These are phyloP conservation scores for Globisporangium paroecandrum DNA, from an alignment of 352 stramenopile genomes.

Conservation along the genomic window DNA sequence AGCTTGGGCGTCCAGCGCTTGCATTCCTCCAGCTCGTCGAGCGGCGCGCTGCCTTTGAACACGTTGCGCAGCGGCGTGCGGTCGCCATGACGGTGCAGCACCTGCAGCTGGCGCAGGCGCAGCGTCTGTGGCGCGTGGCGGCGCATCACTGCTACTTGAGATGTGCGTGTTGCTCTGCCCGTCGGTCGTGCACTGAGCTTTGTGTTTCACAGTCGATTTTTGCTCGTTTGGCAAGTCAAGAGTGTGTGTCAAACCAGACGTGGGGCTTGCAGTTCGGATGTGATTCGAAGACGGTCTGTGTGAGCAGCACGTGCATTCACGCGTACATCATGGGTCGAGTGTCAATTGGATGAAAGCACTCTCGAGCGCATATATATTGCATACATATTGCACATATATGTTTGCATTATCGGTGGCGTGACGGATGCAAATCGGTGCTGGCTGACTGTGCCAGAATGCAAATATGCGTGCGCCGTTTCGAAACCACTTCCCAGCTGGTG, in stretches of 20 bases:
- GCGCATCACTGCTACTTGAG: constrained; percentile 11
- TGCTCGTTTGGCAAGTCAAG: background rate
- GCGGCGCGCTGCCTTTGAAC: constrained; percentile 29
- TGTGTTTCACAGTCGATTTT: background rate
- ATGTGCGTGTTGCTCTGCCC: background rate
- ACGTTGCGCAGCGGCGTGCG: constrained; percentile 75
- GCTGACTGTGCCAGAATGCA: background rate
- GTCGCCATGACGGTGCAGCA: constrained; percentile 79
- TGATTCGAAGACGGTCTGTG: background rate
- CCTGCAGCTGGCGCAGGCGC: constrained; percentile 68
- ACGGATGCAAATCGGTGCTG: background rate
- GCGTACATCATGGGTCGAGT: background rate
- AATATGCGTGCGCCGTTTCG: constrained; percentile 21
- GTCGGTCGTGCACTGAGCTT: background rate
- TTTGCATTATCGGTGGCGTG: background rate
- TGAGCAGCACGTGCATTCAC: background rate
- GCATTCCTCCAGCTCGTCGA: constrained; percentile 35
- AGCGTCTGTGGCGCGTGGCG: constrained; percentile 10
- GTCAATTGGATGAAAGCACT: background rate
- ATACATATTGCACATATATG: background rate
- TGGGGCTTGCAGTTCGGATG: background rate
- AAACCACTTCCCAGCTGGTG: constrained; percentile 7
- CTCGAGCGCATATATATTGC: background rate
- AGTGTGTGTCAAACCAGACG: constrained; percentile 1
- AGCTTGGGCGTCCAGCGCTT: constrained; percentile 45